Evolutionary conservation across 2,329 filamentous ascomycete species (phyloP).

Genomic region (Seiridium unicorne): DNA sequence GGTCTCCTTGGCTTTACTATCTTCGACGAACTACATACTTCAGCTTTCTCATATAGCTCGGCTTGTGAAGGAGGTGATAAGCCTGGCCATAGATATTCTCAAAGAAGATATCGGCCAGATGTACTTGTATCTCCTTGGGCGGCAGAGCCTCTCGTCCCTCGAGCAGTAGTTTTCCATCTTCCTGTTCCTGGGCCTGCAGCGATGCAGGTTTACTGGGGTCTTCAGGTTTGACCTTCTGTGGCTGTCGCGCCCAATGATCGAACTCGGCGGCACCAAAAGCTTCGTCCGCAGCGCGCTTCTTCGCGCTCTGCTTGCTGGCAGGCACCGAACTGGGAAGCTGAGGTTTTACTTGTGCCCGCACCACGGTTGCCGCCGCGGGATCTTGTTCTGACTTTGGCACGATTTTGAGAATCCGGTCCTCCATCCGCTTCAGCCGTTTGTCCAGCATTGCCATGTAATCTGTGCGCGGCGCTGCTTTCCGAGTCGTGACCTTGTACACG

Average conservation of each 20-base stretch:
- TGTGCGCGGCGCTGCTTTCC: slow-evolving; percentile 90
- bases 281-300: slow-evolving; percentile 83
- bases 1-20: background rate
- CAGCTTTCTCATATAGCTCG: slow-evolving; percentile 90
- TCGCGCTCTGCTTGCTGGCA: slow-evolving; percentile 54
- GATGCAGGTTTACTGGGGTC: slow-evolving; percentile 50
- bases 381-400: slow-evolving; percentile 84
- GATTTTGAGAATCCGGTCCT: slow-evolving; percentile 94
- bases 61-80: slow-evolving; percentile 92
- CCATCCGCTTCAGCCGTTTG: slow-evolving; percentile 93
- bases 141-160: slow-evolving; percentile 85
- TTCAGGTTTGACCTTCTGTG: slow-evolving; percentile 47
- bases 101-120: slow-evolving; percentile 92
- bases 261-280: slow-evolving; percentile 81
- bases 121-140: slow-evolving; percentile 83
- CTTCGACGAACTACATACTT: slow-evolving; percentile 46
- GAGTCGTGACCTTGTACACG: slow-evolving; percentile 94
- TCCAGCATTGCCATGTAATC: slow-evolving; percentile 99
- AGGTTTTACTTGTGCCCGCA: slow-evolving; percentile 82
- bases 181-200: slow-evolving; percentile 60
- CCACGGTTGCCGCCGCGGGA: slow-evolving; percentile 60
- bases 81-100: slow-evolving; percentile 94
- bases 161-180: slow-evolving; percentile 73
- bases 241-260: slow-evolving; percentile 73
- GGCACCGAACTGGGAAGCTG: slow-evolving; percentile 57